Evolutionary conservation across 2,329 filamentous ascomycete genomes (phyloP).

Genomic region (Penicillium olsonii): DNA sequence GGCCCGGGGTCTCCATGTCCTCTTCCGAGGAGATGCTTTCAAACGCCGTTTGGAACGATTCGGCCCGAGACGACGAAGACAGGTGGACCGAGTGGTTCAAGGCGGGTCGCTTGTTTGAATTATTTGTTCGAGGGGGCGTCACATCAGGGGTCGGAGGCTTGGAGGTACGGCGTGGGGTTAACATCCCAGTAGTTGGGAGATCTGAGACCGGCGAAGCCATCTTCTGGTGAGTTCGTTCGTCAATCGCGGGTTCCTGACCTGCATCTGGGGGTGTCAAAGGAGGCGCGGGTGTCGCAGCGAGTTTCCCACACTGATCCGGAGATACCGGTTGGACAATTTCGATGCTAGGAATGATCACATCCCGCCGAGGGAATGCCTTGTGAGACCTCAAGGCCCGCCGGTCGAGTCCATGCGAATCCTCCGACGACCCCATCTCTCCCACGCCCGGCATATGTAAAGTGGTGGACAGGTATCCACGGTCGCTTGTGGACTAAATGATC

Average conservation of each 20-base stretch:
- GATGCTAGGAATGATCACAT: slow-evolving; percentile 27
- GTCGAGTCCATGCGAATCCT: slow-evolving; percentile 29
- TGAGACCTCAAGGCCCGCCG: slow-evolving; percentile 41
- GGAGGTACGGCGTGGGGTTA: slow-evolving; percentile 65
- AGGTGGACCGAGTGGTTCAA: slow-evolving; percentile 56
- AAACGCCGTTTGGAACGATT: slow-evolving; percentile 71
- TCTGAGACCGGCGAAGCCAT: slow-evolving; percentile 28
- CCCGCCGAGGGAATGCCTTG: slow-evolving; percentile 42
- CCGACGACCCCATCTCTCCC: slow-evolving; percentile 29
- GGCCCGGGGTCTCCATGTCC: slow-evolving; percentile 47
- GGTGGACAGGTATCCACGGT: slow-evolving; percentile 4
- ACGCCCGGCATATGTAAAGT: slow-evolving; percentile 33
- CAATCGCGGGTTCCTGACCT: slow-evolving; percentile 24
- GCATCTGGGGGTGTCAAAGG: slow-evolving; percentile 42
- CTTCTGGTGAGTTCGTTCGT: slow-evolving; percentile 25
- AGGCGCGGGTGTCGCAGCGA: slow-evolving; percentile 31
- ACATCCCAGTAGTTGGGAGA: slow-evolving; percentile 27
- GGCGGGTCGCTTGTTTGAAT: slow-evolving; percentile 37
- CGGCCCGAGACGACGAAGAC: slow-evolving; percentile 60
- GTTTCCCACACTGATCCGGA: slow-evolving; percentile 26
- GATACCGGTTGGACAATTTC: slow-evolving; percentile 27
- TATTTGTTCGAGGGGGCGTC: slow-evolving; percentile 62
- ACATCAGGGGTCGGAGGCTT: slow-evolving; percentile 75
- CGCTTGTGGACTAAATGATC: neutral
- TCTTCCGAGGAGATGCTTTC: slow-evolving; percentile 66